A percentile compares a stretch with the other conserved stretches of the same genome.
These are phyloP conservation scores for Misopates orontium DNA, from an alignment of 257 asterid species.

Conservation along the genomic window DNA sequence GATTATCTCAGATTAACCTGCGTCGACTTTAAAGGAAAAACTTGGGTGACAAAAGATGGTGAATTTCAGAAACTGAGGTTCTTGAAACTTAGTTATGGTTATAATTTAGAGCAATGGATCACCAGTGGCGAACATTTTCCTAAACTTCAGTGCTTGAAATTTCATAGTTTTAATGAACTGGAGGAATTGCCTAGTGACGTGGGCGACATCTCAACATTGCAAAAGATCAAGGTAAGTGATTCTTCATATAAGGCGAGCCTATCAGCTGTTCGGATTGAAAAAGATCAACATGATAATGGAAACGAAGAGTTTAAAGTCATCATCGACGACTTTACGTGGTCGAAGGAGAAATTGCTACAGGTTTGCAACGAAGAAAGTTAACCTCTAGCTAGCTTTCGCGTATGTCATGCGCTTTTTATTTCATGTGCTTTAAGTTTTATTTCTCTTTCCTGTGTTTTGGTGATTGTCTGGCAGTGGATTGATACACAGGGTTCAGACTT, in stretches of 20 bases:
- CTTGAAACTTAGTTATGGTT: conserved; percentile 9
- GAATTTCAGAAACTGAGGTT: conserved; percentile 25
- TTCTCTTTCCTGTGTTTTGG: too few species aligned
- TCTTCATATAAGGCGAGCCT: not conserved
- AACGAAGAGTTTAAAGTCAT: conserved; percentile 3
- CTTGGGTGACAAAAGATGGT: conserved; percentile 12
- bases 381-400: too few species aligned
- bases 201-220: conserved; percentile 5
- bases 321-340: not conserved
- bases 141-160: conserved; percentile 12
- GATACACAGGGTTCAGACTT: too few species aligned
- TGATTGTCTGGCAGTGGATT: too few species aligned
- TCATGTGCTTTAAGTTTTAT: too few species aligned
- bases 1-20: conserved; percentile 26
- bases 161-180: not conserved
- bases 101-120: conserved; percentile 8
- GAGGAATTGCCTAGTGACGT: conserved; percentile 16
- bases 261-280: not conserved
- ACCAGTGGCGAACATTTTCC: conserved; percentile 19
- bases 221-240: conserved; percentile 16
- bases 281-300: not conserved
- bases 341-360: not conserved
- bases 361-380: too few species aligned
- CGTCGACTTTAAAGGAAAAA: conserved; percentile 12
- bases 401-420: too few species aligned